Percentiles rank a stretch among this genome's conserved stretches.
These are phyloP conservation scores for Jaltomata sinuosa DNA, from an alignment of 257 asterid genomes.

Conservation along the genomic window DNA sequence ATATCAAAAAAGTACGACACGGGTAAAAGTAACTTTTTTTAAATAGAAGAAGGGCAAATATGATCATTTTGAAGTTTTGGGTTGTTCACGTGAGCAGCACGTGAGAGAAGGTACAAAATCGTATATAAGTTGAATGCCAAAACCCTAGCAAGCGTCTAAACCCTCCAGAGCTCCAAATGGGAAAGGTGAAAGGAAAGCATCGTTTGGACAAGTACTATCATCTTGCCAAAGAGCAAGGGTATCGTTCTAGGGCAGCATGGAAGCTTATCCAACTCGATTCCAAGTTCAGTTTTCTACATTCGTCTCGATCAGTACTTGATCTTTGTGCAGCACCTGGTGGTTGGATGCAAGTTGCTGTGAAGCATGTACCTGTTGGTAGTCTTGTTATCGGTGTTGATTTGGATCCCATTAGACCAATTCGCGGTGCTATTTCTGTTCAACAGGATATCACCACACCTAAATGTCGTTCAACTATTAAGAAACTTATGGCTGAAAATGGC, in stretches of 20 bases:
- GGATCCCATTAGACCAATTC: conserved; percentile 70
- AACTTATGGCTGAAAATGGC: conserved; percentile 71
- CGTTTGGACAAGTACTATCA: conserved; percentile 77
- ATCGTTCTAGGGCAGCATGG: conserved; percentile 89
- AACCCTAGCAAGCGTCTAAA: neutral
- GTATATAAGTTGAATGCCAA: neutral
- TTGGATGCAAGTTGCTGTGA: conserved; percentile 90
- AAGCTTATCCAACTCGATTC: conserved; percentile 81
- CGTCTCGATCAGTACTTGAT: conserved; percentile 72
- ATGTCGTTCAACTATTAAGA: conserved; percentile 52
- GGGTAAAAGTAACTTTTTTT: too few species aligned
- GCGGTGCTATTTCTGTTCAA: conserved; percentile 75
- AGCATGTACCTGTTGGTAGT: conserved; percentile 73
- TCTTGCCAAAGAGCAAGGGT: conserved; percentile 81
- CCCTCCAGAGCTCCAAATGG: conserved; percentile 36
- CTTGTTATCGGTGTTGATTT: conserved; percentile 84
- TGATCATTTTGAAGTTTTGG: too few species aligned
- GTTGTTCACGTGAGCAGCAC: neutral
- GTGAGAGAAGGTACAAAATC: neutral
- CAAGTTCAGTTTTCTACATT: conserved; percentile 57
- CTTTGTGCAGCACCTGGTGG: conserved; percentile 99
- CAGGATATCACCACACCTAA: conserved; percentile 67
- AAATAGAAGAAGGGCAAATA: too few species aligned
- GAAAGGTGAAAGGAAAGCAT: conserved; percentile 89
- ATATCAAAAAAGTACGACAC: too few species aligned